Evolutionary conservation across 305 asterid species (phyloP), one percentile per base, ranked within the genome.

Genomic region (Fraxinus platypoda): DNA sequence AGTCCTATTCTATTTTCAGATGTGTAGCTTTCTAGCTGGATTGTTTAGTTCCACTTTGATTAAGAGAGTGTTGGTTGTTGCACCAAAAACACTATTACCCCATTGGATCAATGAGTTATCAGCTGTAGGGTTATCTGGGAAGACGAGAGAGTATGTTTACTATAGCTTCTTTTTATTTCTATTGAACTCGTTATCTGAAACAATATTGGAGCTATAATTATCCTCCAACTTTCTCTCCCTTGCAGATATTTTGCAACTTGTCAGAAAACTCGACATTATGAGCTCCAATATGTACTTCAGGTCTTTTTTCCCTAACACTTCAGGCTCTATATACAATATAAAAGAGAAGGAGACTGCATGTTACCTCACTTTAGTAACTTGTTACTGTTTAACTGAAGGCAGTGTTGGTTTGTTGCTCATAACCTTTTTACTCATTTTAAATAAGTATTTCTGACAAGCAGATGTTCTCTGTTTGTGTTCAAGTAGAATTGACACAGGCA

Each of bases 51-150:
- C 97, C 35, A 93, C 87, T 77, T 89, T 94, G 92, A 84, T 94
- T 68, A 87, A 82, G 78, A 88, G 98, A 86, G 95, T 90, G 52
- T 81, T 95, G 91, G 43, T 95, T 80, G 99, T 95, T 81, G 98
- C 98, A 82, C 99, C 98, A 37, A 95, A 93, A 85, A 95, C 99
- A 76, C 89, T 95, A 76, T 81, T 95, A 82, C 90, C 98, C 75
- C 99, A 95, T 77, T 95, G 99, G 99, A 88, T 81, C 75, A 93
- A 92, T 77, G 99, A 95, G 83, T 88, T 95, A 80, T 87, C 97
- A 43, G 84, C 90, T 78, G 99, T 95, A 75, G 99, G 99, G 77
- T 97, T 95, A 79, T 91, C 96, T 78, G 86, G 77, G 81, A 87
- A 87, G 88, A 94, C 94, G 4, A 92, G 92, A 88, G 97, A 93